phyloP scores from a whole-genome alignment of 495 filamentous ascomycete genomes.

The Neurospora sp. region DNA sequence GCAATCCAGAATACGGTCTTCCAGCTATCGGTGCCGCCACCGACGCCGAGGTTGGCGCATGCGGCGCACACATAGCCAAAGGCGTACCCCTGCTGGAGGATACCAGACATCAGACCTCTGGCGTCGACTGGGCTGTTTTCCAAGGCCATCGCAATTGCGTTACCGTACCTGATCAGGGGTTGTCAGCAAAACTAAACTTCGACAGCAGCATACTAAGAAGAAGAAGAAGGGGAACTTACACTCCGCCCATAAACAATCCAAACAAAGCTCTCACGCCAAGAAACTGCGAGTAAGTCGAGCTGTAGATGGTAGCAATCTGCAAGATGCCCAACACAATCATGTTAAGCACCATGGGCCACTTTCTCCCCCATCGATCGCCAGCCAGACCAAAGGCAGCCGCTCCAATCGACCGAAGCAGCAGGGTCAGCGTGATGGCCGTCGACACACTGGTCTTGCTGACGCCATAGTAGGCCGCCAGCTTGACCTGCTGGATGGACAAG shows the following conservation, averaged over 20 bases:
- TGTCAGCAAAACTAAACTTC: neutral
- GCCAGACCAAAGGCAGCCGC: slow-evolving; percentile 62
- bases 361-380: slow-evolving; percentile 65
- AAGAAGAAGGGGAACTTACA: slow-evolving; percentile 19
- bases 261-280: slow-evolving; percentile 60
- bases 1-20: slow-evolving; percentile 52
- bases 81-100: slow-evolving; percentile 69
- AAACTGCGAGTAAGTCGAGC: slow-evolving; percentile 54
- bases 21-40: slow-evolving; percentile 44
- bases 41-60: slow-evolving; percentile 56
- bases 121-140: slow-evolving; percentile 65
- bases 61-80: slow-evolving; percentile 67
- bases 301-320: slow-evolving; percentile 66
- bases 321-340: slow-evolving; percentile 52
- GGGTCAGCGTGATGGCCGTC: slow-evolving; percentile 63
- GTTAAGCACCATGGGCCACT: slow-evolving; percentile 72
- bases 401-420: slow-evolving; percentile 60
- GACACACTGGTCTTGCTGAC: slow-evolving; percentile 56
- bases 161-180: slow-evolving; percentile 43
- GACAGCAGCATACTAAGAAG: neutral
- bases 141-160: slow-evolving; percentile 71
- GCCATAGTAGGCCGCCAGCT: slow-evolving; percentile 56
- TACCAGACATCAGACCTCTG: slow-evolving; percentile 65
- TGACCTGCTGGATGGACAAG: slow-evolving; percentile 58
- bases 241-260: slow-evolving; percentile 75